Conservation (phyloP, 129 eudicot genomes). For the carrot (Daucus carota) region DNA sequence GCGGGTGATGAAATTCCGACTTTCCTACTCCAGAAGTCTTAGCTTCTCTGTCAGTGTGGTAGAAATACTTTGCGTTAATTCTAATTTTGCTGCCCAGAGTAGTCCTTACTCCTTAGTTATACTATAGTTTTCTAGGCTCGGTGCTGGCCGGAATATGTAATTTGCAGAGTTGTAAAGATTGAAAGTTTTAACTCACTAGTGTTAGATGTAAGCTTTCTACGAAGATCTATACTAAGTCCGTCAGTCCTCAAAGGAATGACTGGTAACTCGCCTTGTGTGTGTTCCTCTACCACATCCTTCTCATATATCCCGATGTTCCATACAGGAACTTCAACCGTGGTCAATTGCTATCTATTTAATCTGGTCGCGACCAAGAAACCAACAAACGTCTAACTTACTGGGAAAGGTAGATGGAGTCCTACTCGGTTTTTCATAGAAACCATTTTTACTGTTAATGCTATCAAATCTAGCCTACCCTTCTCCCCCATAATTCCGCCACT, state of each 20-base stretch:
- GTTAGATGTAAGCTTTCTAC: too few relatives aligned
- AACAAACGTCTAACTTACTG: too few relatives aligned
- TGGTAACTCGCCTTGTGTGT: not conserved
- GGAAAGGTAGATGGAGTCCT: not conserved
- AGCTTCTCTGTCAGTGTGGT: not conserved
- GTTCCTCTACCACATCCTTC: not conserved
- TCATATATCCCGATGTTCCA: not conserved
- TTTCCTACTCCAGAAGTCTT: conserved; percentile 26
- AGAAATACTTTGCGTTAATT: not conserved
- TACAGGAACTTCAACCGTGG: too few relatives aligned
- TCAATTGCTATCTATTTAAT: not conserved
- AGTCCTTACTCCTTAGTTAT: not conserved
- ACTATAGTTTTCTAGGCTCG: not conserved
- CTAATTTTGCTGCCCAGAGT: not conserved
- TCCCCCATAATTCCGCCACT: too few relatives aligned
- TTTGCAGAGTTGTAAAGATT: not conserved
- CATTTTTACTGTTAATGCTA: not conserved
- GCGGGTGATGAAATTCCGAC: conserved; percentile 59
- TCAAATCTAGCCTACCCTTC: too few relatives aligned
- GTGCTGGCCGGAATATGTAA: not conserved
- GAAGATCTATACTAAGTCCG: conserved; percentile 36
- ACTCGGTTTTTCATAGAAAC: not conserved
- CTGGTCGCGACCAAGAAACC: not conserved
- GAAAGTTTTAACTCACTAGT: not conserved
- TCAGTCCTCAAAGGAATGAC: too few relatives aligned